Percentiles rank a stretch among this genome's conserved stretches.
phyloP scores from a whole-genome alignment of 140 eudicot genomes.

The Stevia rebaudiana region DNA sequence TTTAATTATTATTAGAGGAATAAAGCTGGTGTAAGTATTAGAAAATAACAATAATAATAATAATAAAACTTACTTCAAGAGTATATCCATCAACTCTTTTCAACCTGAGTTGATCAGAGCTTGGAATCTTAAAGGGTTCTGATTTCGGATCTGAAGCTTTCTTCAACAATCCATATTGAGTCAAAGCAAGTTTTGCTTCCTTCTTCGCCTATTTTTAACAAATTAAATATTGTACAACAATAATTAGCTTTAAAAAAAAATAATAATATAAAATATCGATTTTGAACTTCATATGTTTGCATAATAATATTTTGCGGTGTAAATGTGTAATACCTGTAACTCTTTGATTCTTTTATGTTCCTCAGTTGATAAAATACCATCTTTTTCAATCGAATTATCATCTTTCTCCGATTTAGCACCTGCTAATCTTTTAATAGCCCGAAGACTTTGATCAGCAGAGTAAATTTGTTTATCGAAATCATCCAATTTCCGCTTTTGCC shows the following conservation, averaged over 20 bases:
- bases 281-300: background rate
- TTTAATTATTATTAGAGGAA: background rate
- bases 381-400: conserved; percentile 15
- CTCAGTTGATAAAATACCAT: conserved; percentile 82
- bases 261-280: background rate
- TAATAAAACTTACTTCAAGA: conserved; percentile 56
- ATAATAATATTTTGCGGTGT: background rate
- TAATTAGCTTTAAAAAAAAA: background rate
- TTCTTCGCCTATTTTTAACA: conserved; percentile 54
- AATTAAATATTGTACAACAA: background rate
- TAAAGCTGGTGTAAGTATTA: background rate
- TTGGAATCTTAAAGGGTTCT: conserved; percentile 54
- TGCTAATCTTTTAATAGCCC: conserved; percentile 80
- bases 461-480: conserved; percentile 62
- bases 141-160: conserved; percentile 47
- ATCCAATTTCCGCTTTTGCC: conserved; percentile 59
- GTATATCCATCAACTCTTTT: conserved; percentile 64
- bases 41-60: too few species aligned
- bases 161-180: conserved; percentile 57
- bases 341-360: conserved; percentile 77
- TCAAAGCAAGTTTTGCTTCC: conserved; percentile 58
- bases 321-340: conserved; percentile 39
- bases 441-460: conserved; percentile 69
- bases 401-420: conserved; percentile 39
- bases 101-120: conserved; percentile 66